Percentiles rank a stretch among this genome's conserved stretches.
Evolutionary conservation across 1,284 basidiomycete species (phyloP).

Genomic region (Sphaerobolus stellatus): DNA sequence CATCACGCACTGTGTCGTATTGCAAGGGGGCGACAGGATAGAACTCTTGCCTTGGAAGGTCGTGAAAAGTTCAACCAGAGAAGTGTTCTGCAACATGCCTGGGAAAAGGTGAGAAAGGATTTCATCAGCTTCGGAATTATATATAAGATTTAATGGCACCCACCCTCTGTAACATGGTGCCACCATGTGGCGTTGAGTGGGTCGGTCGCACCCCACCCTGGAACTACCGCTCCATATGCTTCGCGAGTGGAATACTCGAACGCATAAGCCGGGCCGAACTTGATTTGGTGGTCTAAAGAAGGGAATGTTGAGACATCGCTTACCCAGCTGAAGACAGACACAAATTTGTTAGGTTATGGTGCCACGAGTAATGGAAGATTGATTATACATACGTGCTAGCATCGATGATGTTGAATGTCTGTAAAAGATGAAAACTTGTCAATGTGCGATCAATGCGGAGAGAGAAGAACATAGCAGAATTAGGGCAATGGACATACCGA

Average conservation of each 20-base stretch:
- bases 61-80: conserved; percentile 66
- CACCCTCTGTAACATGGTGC: conserved; percentile 76
- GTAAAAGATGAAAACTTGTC: conserved; percentile 1
- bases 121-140: not conserved
- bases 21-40: conserved; percentile 54
- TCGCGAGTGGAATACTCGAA: conserved; percentile 74
- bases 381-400: conserved; percentile 67
- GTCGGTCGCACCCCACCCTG: conserved; percentile 61
- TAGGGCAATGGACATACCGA: conserved; percentile 49
- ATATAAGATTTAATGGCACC: conserved; percentile 21
- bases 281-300: conserved; percentile 51
- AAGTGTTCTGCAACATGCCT: conserved; percentile 64
- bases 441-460: not conserved
- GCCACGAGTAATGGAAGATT: no score
- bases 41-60: conserved; percentile 72
- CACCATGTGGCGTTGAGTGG: conserved; percentile 85
- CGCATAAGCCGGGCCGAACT: conserved; percentile 62
- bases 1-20: conserved; percentile 49
- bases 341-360: no score
- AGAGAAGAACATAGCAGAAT: not conserved
- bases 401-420: conserved; percentile 75
- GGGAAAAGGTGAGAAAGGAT: conserved; percentile 9
- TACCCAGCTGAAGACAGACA: conserved; percentile 48
- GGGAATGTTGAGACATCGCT: conserved; percentile 60
- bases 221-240: conserved; percentile 62